phyloP scores from a whole-genome alignment of 23 red algal genomes.

The Gracilaria domingensis region DNA sequence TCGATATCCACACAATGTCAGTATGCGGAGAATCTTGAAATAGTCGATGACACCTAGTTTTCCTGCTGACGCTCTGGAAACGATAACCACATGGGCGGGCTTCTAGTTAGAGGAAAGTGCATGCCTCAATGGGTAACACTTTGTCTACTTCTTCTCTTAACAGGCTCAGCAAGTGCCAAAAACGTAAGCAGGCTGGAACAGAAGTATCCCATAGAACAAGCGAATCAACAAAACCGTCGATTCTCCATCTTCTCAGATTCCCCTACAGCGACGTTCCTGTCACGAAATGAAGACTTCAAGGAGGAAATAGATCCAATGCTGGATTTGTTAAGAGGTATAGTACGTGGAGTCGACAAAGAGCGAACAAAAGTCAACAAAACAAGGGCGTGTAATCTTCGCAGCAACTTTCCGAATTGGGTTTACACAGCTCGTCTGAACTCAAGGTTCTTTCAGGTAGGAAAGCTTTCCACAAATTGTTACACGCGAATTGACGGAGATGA shows the following conservation, averaged over 20 bases:
- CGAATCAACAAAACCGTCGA: neutral
- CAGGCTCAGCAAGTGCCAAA: neutral
- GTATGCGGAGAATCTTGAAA: neutral
- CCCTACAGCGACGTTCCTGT: neutral
- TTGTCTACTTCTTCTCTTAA: neutral
- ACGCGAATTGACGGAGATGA: constrained; percentile 2
- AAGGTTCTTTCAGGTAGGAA: constrained; percentile 38
- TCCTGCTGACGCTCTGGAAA: neutral
- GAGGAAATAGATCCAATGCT: constrained; percentile 11
- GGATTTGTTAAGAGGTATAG: neutral
- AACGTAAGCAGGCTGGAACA: neutral
- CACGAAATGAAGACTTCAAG: neutral
- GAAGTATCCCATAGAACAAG: neutral
- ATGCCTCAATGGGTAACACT: neutral
- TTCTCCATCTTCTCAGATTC: neutral
- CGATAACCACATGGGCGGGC: neutral
- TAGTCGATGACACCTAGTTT: neutral
- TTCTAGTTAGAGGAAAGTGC: neutral
- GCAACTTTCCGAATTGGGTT: neutral
- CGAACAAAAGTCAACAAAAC: neutral
- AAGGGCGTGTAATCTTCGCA: neutral
- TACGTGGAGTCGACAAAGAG: neutral
- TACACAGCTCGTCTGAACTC: constrained; percentile 21
- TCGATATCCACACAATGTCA: neutral
- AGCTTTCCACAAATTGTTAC: constrained; percentile 1